Base-by-base conservation (phyloP, 108 stramenopile genomes). In the Fragilaria radians region DNA sequence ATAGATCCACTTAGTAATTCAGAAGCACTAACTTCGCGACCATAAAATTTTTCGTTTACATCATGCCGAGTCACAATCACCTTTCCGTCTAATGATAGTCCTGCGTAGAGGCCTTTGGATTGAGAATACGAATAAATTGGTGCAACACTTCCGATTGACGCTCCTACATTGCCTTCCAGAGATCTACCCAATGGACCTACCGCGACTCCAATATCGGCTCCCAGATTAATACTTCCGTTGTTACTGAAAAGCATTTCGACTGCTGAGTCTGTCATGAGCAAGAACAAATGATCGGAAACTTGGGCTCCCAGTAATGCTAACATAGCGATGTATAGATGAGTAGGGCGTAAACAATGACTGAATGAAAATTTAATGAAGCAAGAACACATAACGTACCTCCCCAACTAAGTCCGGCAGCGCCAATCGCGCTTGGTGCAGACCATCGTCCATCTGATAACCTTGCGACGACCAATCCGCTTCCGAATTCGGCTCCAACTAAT, bases 1-100 rank as follows among this genome's bases (percentile, higher is more conserved):
- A 91, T 76, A 32, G 65, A 29, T 26, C 93, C 93, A 26, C 46
- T 57, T 50, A 95, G 67, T 3, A 95, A 57, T 49, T 90, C 88
- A 25, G 61, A 34, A 0, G 85, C 75, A 3, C 66, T 56, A 1
- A 92, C 86, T 5, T 66, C 30, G 11, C 74, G 59, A 19, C 98
- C 98, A 66, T 98, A 98, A 72, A 98, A 98, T 48, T 81, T 89
- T 69, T 94, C 86, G 70, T 97, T 98, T 36, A 98, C 93, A 32
- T 95, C 75, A 28, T 94, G 68, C 17, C 98, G 74, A 5, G 88
- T 71, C 24, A 79, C 57, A 52, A 97, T 80, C 19, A 95, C 66
- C 23, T 88, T 82, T 2, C 95, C 98, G 71, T 96, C 95, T 51
- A 98, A 61, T 14, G 92, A 90, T 26, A 96, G 70, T 1, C 98